Evolutionary conservation across 495 filamentous ascomycete genomes (phyloP), one percentile per base, ranked within the genome.

Genomic region (Aspergillus ostianus): DNA sequence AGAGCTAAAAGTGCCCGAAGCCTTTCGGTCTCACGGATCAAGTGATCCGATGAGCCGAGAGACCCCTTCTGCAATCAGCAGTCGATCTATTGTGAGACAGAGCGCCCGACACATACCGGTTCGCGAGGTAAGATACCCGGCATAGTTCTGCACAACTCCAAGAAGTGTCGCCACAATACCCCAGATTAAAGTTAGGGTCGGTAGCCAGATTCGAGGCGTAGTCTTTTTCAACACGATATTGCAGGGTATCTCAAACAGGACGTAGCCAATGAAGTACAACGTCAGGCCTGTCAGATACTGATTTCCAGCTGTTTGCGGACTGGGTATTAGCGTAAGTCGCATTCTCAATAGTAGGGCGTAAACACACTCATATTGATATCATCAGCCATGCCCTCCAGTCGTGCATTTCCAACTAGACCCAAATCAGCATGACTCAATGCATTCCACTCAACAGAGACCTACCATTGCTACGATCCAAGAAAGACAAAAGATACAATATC

Each of bases 401-500:
- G 69, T 0, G 82, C 82, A 63, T 85, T 85, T 18, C 80, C 83
- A 49, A 85, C 80, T 81, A 55, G 27, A 50, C 18, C 46, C 26
- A 44, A 18, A 23, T 70, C 36, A 70, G 62, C 50, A 44, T 69
- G 12, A 26, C 13, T 1, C 36, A 18, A 45, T n/a, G 27, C 20
- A 30, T 32, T 12, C n/a, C 21, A 19, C 10, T 12, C n/a, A 19
- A 19, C 9, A 21, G 3, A 19, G 15, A 47, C 64, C 17, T 73
- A 86, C 84, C 86, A 76, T 91, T 92, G 70, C 85, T 89, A 54
- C 89, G 79, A 64, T 91, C 88, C 19, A 92, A 72, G 58, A 92
- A 91, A 5, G 87, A 90, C 5, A 91, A 71, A 17, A 91, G 73
- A 65, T 90, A 92, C 19, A 92, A 69, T 2, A 91, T 66, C 0